Evolutionary conservation across 139 green algal genomes (phyloP), one percentile per base, ranked within the genome.

Genomic region (Astrephomene gubernaculifera): DNA sequence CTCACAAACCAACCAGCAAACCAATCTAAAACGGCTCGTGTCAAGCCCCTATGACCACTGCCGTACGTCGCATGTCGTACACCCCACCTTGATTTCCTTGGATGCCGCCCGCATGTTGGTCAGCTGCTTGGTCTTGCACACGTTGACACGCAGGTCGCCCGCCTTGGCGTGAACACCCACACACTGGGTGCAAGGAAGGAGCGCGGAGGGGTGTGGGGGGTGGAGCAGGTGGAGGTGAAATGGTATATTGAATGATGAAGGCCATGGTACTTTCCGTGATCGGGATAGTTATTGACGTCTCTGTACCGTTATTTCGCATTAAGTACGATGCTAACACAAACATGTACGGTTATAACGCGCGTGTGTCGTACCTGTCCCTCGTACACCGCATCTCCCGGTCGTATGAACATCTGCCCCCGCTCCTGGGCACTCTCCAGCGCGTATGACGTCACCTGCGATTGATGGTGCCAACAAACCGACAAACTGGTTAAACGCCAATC

Each of bases 121-220:
- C 29, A 95, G 89, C 45, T 91, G 90, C 96, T 99, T 99, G 85
- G 92, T 93, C 92, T 99, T 99, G 96, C 95, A 98, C 0, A 97
- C 92, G 87, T 99, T 99, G 71, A 99, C 88, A 81, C 96, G 94
- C 33, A 99, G 92, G 90, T 99, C 98, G 1, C 95, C 96, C 2
- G 87, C 85, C 67, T 98, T 94, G 88, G 98, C 95, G 93, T 99
- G 96, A 87, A 99, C 95, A 61, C 98, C 98, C 6, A 99, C 89
- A 24, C 97, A 93, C 88, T 94, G 85, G 5, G 29, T n/a, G n/a
- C n/a, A n/a, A n/a, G n/a, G n/a, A n/a, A n/a, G n/a, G n/a, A n/a
- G n/a, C n/a, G n/a, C n/a, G n/a, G n/a, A n/a, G n/a, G n/a, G n/a
- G n/a, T n/a, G n/a, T n/a, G n/a, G n/a, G n/a, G n/a, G n/a, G n/a